A percentile compares a stretch with the other conserved stretches of the same genome.
phyloP scores from a whole-genome alignment of 202 grass and related monocot genomes.

The Zoysia matrella region DNA sequence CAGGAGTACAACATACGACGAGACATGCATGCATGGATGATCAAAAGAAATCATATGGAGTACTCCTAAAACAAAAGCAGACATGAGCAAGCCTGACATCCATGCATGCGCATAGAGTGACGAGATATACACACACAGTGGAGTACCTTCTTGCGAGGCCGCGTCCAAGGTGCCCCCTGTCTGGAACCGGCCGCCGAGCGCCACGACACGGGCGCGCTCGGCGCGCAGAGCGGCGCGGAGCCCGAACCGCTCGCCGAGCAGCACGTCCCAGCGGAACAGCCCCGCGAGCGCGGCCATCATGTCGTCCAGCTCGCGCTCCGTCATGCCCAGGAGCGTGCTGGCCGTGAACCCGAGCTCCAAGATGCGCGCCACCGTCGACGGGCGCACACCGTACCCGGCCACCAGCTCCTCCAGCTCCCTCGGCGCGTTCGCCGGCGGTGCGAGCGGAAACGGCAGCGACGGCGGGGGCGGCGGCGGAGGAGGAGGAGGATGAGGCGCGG shows the following conservation, averaged over 20 bases:
- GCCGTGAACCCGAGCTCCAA: conserved; percentile 95
- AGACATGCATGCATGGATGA: neutral
- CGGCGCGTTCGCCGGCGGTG: conserved; percentile 38
- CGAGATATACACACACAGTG: too few species aligned
- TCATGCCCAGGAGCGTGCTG: conserved; percentile 90
- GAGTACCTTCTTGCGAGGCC: conserved; percentile 79
- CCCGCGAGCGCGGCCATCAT: conserved; percentile 90
- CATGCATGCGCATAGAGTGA: too few species aligned
- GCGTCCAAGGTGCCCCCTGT: conserved; percentile 58
- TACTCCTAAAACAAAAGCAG: neutral
- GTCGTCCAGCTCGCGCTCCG: conserved; percentile 95
- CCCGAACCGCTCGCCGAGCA: conserved; percentile 94
- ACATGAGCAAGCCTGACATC: neutral
- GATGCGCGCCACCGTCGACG: conserved; percentile 82
- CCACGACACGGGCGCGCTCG: conserved; percentile 70
- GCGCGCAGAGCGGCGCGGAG: conserved; percentile 82
- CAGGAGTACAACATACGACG: neutral
- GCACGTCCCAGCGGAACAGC: conserved; percentile 90
- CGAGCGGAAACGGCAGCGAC: neutral
- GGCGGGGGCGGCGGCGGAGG: neutral
- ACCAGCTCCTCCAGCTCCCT: conserved; percentile 90
- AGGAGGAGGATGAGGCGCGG: neutral
- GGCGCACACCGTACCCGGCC: conserved; percentile 81
- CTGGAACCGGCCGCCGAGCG: conserved; percentile 36
- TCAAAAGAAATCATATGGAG: too few species aligned